Base-by-base conservation (phyloP, 2,329 filamentous ascomycete genomes). In the Aspergillus oerlinghausenensis region DNA sequence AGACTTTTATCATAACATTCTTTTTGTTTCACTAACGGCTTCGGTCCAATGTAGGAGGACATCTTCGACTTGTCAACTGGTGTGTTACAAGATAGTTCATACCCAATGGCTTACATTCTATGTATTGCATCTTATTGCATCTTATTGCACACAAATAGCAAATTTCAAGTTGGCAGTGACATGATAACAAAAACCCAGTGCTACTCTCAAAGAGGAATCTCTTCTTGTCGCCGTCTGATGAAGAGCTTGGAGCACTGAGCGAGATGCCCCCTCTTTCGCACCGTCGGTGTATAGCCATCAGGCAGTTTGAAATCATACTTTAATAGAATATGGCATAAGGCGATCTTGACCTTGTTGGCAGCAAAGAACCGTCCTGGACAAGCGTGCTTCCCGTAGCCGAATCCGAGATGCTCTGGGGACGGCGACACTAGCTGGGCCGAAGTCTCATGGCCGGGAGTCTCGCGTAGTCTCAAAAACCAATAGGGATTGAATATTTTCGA, bases 311-410 rank as follows among this genome's bases (percentile, higher is more conserved):
- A 60, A 21, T 83, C 79, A 63, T 81, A 83, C 55, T 82, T 77
- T 23, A 77, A 64, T 0, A 82, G 60, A 5, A 82, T 63, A 50
- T 80, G 73, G 1, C 77, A 73, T 47, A 82, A 59, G 4, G 81
- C 73, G 66, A 83, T 78, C 64, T 83, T 83, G 8, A 82, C 67
- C 63, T 81, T 79, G 52, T 80, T 73, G 0, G 77, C 75, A 0
- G 80, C 79, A 54, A 83, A 82, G 69, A 83, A 82, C 0, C 81
- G 72, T 0, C 80, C 81, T 0, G 79, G 78, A 48, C 81, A 67
- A 28, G 64, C 60, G 25, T 67, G 61, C 48, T 57, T 63, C 6
- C 72, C 72, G 42, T 65, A 62, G 2, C 72, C 71, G 52, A 73
- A 74, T 21, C 54, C 60, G 8, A 71, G 49, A 17, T 64, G n/a